Base-by-base conservation (phyloP, 1,284 basidiomycete species). In the Hortiboletus rubellus region DNA sequence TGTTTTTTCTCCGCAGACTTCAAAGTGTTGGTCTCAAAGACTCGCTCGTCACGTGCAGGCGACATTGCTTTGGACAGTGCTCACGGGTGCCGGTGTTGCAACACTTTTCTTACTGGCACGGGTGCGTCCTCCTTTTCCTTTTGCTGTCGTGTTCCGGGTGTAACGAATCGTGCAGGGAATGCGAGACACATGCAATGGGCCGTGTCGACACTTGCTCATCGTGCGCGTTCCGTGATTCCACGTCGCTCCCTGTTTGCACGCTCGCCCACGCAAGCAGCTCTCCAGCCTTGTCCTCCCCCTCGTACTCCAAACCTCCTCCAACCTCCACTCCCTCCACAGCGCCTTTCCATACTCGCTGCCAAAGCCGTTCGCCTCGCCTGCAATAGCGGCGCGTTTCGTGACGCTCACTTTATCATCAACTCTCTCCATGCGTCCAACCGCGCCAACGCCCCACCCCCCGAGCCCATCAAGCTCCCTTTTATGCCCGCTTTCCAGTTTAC, bases 111-210 rank as follows among this genome's bases (percentile, higher is more conserved):
- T 27, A 24, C 41, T 54, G n/a, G 17, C 36, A 22, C 57, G 61
- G 34, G 64, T 71, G 42, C 45, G 66, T 60, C 42, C 7, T 10
- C 9, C 34, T 41, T 44, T 22, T 22, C 2, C 22, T 22, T 52
- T 27, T 22, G 17, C 24, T 17, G 31, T 36, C n/a, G 8, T 27
- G 0, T 15, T 37, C 9, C 18, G 40, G 5, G 27, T n/a, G 50
- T 27, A 40, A 50, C 50, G 17, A 31, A 22, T 22, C n/a, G 33
- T 42, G 37, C 34, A 56, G 78, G 81, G 75, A 66, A 84, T 83
- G 81, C 79, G 67, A 76, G 69, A 72, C 79, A 76, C 79, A 86
- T 86, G 84, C 83, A 74, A 85, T 84, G 83, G 77, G 77, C 73
- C 73, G 79, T 77, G 79, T 78, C 75, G 57, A 76, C 69, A 65